A percentile compares a stretch with the other conserved stretches of the same genome.
Conservation (phyloP, 768 basidiomycete species). For the Lentinus tigrinus region DNA sequence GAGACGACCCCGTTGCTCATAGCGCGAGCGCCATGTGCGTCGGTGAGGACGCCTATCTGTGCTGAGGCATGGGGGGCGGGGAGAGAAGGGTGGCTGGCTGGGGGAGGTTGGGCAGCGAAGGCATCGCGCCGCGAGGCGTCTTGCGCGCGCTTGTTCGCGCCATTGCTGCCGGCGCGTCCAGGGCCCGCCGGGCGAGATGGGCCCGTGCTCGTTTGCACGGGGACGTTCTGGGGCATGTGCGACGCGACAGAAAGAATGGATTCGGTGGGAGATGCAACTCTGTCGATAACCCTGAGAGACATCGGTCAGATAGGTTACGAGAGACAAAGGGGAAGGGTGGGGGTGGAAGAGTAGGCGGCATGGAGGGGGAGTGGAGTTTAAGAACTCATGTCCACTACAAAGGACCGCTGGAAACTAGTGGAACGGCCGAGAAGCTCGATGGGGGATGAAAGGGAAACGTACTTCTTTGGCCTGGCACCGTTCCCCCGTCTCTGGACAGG, state of each 20-base stretch:
- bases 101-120: conserved; percentile 49
- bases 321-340: background rate
- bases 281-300: conserved; percentile 49
- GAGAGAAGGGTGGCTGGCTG: conserved; percentile 56
- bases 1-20: conserved; percentile 37
- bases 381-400: background rate
- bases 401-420: background rate
- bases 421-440: background rate
- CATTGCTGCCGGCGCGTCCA: conserved; percentile 27
- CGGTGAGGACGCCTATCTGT: conserved; percentile 4
- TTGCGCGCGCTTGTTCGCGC: conserved; percentile 20
- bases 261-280: conserved; percentile 68
- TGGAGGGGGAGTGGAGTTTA: background rate
- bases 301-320: background rate
- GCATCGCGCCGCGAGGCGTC: conserved; percentile 36
- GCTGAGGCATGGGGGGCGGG: conserved; percentile 37
- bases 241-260: conserved; percentile 73
- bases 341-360: background rate
- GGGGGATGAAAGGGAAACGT: conserved; percentile 23
- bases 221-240: conserved; percentile 41
- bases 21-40: conserved; percentile 18
- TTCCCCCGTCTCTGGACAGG: conserved; percentile 42
- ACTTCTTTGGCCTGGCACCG: conserved; percentile 64
- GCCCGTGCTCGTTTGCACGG: conserved; percentile 31
- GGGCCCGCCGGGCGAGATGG: conserved; percentile 29